Conservation (phyloP, 2,329 filamentous ascomycete species). For the Colletotrichum gigasporum region DNA sequence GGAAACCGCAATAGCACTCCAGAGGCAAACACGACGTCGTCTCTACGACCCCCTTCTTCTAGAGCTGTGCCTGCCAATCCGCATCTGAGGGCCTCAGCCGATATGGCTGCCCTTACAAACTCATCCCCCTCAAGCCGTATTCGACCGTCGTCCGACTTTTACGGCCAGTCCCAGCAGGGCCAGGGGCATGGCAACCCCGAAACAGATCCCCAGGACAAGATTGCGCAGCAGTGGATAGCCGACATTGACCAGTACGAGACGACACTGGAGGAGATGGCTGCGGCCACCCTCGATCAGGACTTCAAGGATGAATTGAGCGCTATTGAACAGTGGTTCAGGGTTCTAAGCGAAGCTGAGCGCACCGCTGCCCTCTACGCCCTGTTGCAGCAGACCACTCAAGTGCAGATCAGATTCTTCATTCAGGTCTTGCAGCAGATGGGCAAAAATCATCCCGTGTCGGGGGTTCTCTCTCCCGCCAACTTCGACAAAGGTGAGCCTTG, state of each 20-base stretch:
- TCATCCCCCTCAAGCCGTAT: constrained; percentile 80
- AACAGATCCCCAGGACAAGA: constrained; percentile 86
- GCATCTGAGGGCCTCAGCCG: constrained; percentile 92
- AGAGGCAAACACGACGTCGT: constrained; percentile 83
- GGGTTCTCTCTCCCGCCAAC: constrained; percentile 91
- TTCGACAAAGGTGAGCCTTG: constrained; percentile 86
- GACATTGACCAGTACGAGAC: constrained; percentile 99
- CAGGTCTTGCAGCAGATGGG: constrained; percentile 99
- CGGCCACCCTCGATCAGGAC: constrained; percentile 97
- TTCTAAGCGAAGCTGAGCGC: constrained; percentile 94
- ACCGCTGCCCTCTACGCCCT: constrained; percentile 95
- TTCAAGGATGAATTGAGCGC: constrained; percentile 99
- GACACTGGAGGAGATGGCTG: constrained; percentile 99
- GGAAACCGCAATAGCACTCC: constrained; percentile 97
- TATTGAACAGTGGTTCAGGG: constrained; percentile 99
- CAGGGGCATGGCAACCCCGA: constrained; percentile 76
- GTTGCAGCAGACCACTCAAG: constrained; percentile 97
- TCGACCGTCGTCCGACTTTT: constrained; percentile 94
- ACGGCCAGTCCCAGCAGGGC: constrained; percentile 77
- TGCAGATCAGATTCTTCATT: constrained; percentile 99
- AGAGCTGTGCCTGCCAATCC: constrained; percentile 81
- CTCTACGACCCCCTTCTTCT: constrained; percentile 84
- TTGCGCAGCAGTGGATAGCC: constrained; percentile 97
- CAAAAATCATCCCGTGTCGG: constrained; percentile 96
- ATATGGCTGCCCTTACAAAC: constrained; percentile 85